These are phyloP conservation scores for Penicillium crustosum DNA, from an alignment of 2,329 filamentous ascomycete species.

Conservation along the genomic window DNA sequence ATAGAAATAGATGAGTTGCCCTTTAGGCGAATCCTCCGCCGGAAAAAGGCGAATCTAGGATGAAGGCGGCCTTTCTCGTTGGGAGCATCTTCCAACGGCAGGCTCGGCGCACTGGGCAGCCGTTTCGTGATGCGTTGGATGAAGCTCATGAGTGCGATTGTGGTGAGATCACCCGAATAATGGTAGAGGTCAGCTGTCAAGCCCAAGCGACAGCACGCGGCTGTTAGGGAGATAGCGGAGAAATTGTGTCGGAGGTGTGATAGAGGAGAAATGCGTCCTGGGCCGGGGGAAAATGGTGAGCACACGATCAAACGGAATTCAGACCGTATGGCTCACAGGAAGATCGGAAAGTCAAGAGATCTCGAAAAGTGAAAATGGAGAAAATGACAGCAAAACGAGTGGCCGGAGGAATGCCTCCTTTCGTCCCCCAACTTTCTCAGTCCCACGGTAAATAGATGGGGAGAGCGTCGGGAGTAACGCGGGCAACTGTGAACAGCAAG, in stretches of 20 bases:
- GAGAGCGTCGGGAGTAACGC: constrained; percentile 29
- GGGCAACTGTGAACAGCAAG: constrained; percentile 28
- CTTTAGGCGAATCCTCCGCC: constrained; percentile 80
- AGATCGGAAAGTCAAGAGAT: constrained; percentile 13
- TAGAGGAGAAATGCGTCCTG: background rate
- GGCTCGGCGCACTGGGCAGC: constrained; percentile 48
- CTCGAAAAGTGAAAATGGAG: constrained; percentile 24
- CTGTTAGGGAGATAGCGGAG: constrained; percentile 12
- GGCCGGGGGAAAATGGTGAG: background rate
- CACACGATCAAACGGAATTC: background rate
- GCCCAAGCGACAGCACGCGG: constrained; percentile 21
- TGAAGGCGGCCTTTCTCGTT: constrained; percentile 43
- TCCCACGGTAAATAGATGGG: constrained; percentile 33
- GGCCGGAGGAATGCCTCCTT: constrained; percentile 47
- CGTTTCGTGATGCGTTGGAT: constrained; percentile 55
- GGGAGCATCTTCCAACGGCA: constrained; percentile 49
- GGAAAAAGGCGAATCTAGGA: constrained; percentile 73
- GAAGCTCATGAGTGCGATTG: constrained; percentile 50
- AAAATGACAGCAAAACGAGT: constrained; percentile 37
- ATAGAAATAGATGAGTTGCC: constrained; percentile 92
- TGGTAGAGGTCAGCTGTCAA: constrained; percentile 16
- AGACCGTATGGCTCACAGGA: constrained; percentile 22
- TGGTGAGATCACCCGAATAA: constrained; percentile 19
- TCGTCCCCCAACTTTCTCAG: constrained; percentile 35
- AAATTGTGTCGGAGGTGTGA: constrained; percentile 13